Percentiles rank a stretch among this genome's conserved stretches.
phyloP scores from a whole-genome alignment of 2,329 filamentous ascomycete genomes.

The Rhynchosporium secalis region DNA sequence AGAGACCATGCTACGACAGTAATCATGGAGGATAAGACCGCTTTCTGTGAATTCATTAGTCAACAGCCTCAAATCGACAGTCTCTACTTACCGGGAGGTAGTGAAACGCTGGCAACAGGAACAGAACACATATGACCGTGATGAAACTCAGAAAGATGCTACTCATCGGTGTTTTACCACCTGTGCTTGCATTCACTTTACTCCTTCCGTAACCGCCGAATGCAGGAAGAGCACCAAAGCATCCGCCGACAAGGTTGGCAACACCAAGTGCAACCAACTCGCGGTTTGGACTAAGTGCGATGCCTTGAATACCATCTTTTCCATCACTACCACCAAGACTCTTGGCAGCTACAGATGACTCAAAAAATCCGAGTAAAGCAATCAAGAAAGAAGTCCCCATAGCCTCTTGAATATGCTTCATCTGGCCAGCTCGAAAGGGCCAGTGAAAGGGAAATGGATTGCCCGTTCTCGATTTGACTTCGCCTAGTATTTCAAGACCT shows the following conservation, averaged over 20 bases:
- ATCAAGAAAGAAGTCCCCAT: slow-evolving; percentile 93
- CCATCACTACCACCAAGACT: slow-evolving; percentile 65
- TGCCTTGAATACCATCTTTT: slow-evolving; percentile 69
- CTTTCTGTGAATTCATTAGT: slow-evolving; percentile 63
- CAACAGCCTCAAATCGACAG: slow-evolving; percentile 18
- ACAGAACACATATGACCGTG: slow-evolving; percentile 76
- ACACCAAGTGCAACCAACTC: slow-evolving; percentile 90
- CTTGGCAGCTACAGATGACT: slow-evolving; percentile 94
- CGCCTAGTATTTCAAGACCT: slow-evolving; percentile 81
- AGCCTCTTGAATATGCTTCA: slow-evolving; percentile 80
- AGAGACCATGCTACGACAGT: slow-evolving; percentile 92
- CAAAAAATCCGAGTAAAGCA: slow-evolving; percentile 95
- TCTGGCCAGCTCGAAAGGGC: slow-evolving; percentile 74
- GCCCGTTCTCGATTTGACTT: slow-evolving; percentile 73
- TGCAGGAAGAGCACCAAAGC: slow-evolving; percentile 88
- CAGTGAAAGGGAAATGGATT: slow-evolving; percentile 77
- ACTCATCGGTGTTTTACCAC: slow-evolving; percentile 90
- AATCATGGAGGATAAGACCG: slow-evolving; percentile 89
- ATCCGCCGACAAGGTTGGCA: slow-evolving; percentile 86
- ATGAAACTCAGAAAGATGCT: slow-evolving; percentile 84
- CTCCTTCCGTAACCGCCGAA: slow-evolving; percentile 96
- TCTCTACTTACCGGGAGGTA: slow-evolving; percentile 77
- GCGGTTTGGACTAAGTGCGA: slow-evolving; percentile 84
- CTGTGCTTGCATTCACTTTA: slow-evolving; percentile 91
- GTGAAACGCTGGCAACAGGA: slow-evolving; percentile 87